A percentile compares a stretch with the other conserved stretches of the same genome.
Evolutionary conservation across 805 yeast species (phyloP).

Genomic region (Saccharomycopsis olivae): DNA sequence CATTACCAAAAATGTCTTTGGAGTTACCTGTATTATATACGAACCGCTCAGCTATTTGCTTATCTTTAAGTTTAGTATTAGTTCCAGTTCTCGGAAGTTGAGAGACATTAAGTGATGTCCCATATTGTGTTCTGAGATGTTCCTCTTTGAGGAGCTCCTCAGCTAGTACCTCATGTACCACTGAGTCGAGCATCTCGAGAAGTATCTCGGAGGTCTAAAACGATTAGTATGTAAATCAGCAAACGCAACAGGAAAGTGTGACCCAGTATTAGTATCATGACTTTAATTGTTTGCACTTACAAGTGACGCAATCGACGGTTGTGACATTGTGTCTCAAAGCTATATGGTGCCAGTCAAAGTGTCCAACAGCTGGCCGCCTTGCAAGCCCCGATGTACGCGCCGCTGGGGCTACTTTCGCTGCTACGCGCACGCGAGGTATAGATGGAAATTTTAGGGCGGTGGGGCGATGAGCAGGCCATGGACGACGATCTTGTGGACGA

Average conservation of each 20-base stretch:
- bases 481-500: too few relatives aligned
- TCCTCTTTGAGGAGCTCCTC: slow-evolving; percentile 26
- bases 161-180: slow-evolving; percentile 26
- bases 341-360: too few relatives aligned
- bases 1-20: slow-evolving; percentile 42
- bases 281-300: neutral
- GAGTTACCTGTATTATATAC: slow-evolving; percentile 9
- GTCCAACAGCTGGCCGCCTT: too few relatives aligned
- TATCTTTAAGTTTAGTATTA: slow-evolving; percentile 9
- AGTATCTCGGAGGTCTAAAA: slow-evolving; percentile 20
- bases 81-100: slow-evolving; percentile 4
- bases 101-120: slow-evolving; percentile 21
- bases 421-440: too few relatives aligned
- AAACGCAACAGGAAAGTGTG: too few relatives aligned
- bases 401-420: too few relatives aligned
- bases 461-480: too few relatives aligned
- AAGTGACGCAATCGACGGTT: slow-evolving; percentile 1
- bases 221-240: neutral
- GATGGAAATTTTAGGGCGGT: too few relatives aligned
- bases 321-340: too few relatives aligned
- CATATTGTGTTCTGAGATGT: slow-evolving; percentile 24
- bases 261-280: neutral
- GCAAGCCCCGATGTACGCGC: too few relatives aligned
- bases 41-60: slow-evolving; percentile 9
- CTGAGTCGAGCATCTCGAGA: slow-evolving; percentile 22